Conservation (phyloP, 2,329 filamentous ascomycete species). For the Trichophaea hybrida region DNA sequence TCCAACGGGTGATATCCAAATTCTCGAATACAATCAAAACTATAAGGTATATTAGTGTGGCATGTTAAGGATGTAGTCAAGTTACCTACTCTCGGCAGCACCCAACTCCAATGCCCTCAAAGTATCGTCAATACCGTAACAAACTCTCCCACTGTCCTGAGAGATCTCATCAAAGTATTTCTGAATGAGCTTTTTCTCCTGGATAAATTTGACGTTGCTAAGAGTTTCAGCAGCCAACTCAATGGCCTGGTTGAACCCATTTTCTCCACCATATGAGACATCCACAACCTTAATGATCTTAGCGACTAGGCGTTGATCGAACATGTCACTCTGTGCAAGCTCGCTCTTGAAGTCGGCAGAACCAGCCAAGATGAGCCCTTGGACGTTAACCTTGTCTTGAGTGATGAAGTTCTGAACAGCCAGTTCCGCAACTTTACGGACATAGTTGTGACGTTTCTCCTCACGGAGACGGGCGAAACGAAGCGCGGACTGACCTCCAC, state of each 20-base stretch:
- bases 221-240: slow-evolving; percentile 89
- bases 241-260: slow-evolving; percentile 99
- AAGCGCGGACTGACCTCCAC: slow-evolving; percentile 98
- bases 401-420: slow-evolving; percentile 99
- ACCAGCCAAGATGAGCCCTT: slow-evolving; percentile 85
- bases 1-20: slow-evolving; percentile 83
- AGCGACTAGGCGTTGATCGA: slow-evolving; percentile 74
- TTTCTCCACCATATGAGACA: slow-evolving; percentile 96
- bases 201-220: slow-evolving; percentile 98
- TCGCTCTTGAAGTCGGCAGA: slow-evolving; percentile 99
- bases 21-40: slow-evolving; percentile 91
- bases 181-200: slow-evolving; percentile 99
- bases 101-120: slow-evolving; percentile 92
- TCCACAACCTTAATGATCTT: slow-evolving; percentile 99
- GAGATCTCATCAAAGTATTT: slow-evolving; percentile 99
- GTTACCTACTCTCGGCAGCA: slow-evolving; percentile 56
- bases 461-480: slow-evolving; percentile 99
- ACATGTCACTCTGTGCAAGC: slow-evolving; percentile 92
- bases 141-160: slow-evolving; percentile 90
- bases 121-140: slow-evolving; percentile 96
- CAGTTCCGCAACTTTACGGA: slow-evolving; percentile 93
- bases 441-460: slow-evolving; percentile 99
- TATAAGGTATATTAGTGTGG: slow-evolving; percentile 11
- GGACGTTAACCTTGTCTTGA: slow-evolving; percentile 95
- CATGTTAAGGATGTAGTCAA: neutral